phyloP scores from a whole-genome alignment of 2,329 filamentous ascomycete species.

The Clonostachys rhizophaga region DNA sequence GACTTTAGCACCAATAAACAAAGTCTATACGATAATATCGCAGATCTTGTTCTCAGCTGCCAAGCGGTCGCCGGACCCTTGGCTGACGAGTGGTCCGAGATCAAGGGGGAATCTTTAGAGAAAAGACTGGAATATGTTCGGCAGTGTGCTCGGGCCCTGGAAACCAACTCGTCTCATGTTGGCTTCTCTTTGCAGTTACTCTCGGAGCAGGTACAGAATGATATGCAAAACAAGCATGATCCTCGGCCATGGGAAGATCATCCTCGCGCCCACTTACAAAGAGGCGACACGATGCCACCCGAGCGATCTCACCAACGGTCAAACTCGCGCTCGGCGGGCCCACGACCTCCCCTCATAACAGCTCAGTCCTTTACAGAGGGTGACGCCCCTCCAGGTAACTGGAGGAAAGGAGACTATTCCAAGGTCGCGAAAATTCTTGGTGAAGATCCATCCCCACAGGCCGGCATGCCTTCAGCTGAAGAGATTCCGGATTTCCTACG shows the following conservation, averaged over 20 bases:
- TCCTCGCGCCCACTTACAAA: conserved; percentile 46
- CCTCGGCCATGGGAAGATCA: conserved; percentile 37
- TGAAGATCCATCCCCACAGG: conserved; percentile 52
- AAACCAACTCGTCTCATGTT: conserved; percentile 82
- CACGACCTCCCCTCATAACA: conserved; percentile 41
- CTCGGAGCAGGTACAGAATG: conserved; percentile 70
- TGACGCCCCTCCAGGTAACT: conserved; percentile 42
- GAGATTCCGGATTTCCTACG: conserved; percentile 80
- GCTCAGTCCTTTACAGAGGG: conserved; percentile 65
- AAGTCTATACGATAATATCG: conserved; percentile 86
- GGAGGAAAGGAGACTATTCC: conserved; percentile 55
- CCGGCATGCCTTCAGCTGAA: conserved; percentile 50
- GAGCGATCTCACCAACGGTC: conserved; percentile 49
- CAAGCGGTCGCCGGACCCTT: conserved; percentile 89
- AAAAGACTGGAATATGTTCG: conserved; percentile 79
- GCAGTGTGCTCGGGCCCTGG: conserved; percentile 71
- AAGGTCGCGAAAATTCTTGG: conserved; percentile 65
- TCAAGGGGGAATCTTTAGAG: conserved; percentile 85
- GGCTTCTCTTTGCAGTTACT: conserved; percentile 84
- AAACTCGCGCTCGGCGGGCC: conserved; percentile 43
- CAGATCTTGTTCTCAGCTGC: conserved; percentile 81
- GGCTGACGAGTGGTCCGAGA: conserved; percentile 91
- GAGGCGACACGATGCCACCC: conserved; percentile 54
- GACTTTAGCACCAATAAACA: conserved; percentile 93
- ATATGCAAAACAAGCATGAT: conserved; percentile 34